Evolutionary conservation across 2,329 filamentous ascomycete species (phyloP), one percentile per base, ranked within the genome.

Genomic region (Hypomyces rosellus): DNA sequence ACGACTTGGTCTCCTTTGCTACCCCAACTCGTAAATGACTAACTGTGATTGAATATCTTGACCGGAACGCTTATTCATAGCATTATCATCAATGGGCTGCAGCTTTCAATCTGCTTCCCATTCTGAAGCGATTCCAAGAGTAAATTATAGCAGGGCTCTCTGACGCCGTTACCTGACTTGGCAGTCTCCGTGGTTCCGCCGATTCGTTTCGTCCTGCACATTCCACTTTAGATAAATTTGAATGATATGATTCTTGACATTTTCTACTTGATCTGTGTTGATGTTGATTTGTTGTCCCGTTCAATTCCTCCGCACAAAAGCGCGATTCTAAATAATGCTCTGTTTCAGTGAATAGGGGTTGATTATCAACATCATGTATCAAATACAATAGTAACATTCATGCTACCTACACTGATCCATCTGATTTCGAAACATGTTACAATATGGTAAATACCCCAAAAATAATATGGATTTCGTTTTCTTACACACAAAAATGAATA

Each of bases 181-280:
- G 56, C 54, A 56, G 54, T 52, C 54, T 59, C 59, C 51, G 61
- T 81, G 74, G 74, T 74, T 69, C 65, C 67, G 76, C 76, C 72
- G 69, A 74, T 77, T 83, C 80, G 79, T 84, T 83, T 81, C 74
- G 76, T 78, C 75, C 78, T 74, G 73, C 60, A 84, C 80, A 82
- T 75, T 53, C 55, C 25, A 7, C 25, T 6, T 11, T 30, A 30
- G 25, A 36, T 18, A 30, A 9, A 18, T 25, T 33, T 9, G 15
- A 22, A 18, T 18, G 8, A 36, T 8, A 30, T 8, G 25, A 20
- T 43, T 5, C 16, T 30, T 46, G 7, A n/a, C 5, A 36, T 36
- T 16, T 22, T 33, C 42, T 33, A 7, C 13, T 38, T 16, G 14
- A 15, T 39, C 14, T 9, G 2, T 39, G 7, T 4, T 18, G 37